Base-by-base conservation (phyloP, 371 early-diverging fungal species). In the Haplosporangium sp. region DNA sequence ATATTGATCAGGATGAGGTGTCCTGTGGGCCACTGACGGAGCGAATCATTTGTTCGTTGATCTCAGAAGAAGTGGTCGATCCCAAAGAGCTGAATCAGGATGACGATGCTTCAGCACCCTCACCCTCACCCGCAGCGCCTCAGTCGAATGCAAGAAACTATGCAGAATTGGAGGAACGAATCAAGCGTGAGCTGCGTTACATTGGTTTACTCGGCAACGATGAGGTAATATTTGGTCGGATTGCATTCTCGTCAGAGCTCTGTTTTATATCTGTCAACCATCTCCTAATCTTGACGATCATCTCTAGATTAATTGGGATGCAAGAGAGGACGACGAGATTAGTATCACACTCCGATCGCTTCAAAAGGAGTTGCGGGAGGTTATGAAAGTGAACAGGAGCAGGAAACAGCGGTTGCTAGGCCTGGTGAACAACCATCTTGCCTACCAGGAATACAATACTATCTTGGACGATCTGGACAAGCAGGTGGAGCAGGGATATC, bases 381-480 rank as follows among this genome's bases (percentile, higher is more conserved):
- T 92, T 72, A 85, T 87, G 20, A 68, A 81, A 21, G 72, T 88
- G 42, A 97, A 97, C 77, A 81, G 77, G 12, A 64, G 59, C 55
- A 86, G 95, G 59, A 94, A 93, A 69, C 86, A 84, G 40, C 82
- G 83, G 20, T 80, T 96, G 50, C 73, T 90, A 16, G 84, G 91
- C 10, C 83, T 92, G 3, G 94, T 94, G 2, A 86, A 89, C 43
- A 85, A 87, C 42, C 91, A 94, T 75, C 84, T 95, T 53, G 96
- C 92, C 5, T 95, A 85, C 76, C 96, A 97, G 71, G 95, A 97
- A 80, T 96, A 94, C 82, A 89, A 89, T 36, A 87, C 90, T 51
- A 91, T 97, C 8, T 83, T 97, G 64, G 96, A 96, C 66, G 94
- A 92, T 52, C 80, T 95, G 38, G 95, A 96, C 74, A 89, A 89